Conservation (phyloP, 192 early-diverging fungal genomes). For the Linnemannia exigua region DNA sequence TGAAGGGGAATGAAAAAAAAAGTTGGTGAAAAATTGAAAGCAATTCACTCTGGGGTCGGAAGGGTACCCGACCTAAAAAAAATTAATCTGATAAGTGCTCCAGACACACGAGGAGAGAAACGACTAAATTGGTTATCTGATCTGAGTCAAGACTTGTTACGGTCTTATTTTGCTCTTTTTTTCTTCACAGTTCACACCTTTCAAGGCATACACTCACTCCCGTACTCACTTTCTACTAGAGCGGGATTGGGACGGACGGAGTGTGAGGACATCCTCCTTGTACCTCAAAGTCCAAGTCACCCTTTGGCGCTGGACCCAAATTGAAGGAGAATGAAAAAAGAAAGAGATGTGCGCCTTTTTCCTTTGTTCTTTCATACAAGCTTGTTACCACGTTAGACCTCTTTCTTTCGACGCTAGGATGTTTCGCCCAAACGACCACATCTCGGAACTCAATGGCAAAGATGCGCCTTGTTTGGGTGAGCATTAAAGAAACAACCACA, state of each 20-base stretch:
- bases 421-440: not conserved
- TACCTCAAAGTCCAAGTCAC: not conserved
- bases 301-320: too few species aligned
- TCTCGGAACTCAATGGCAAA: not conserved
- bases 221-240: not conserved
- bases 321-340: not conserved
- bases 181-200: not conserved
- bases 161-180: not conserved
- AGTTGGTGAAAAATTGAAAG: not conserved
- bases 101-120: not conserved
- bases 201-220: not conserved
- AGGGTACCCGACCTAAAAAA: not conserved
- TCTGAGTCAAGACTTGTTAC: not conserved
- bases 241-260: not conserved
- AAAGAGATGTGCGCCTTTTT: not conserved
- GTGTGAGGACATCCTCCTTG: not conserved
- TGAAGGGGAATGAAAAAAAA: not conserved
- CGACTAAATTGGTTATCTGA: not conserved
- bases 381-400: not conserved
- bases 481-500: not conserved
- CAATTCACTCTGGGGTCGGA: not conserved
- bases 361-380: not conserved
- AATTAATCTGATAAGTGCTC: not conserved
- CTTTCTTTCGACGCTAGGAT: not conserved
- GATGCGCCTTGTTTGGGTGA: not conserved